Percentiles rank a stretch among this genome's conserved stretches.
phyloP scores from a whole-genome alignment of 208 protist species.

The Crithidia brevicula region DNA sequence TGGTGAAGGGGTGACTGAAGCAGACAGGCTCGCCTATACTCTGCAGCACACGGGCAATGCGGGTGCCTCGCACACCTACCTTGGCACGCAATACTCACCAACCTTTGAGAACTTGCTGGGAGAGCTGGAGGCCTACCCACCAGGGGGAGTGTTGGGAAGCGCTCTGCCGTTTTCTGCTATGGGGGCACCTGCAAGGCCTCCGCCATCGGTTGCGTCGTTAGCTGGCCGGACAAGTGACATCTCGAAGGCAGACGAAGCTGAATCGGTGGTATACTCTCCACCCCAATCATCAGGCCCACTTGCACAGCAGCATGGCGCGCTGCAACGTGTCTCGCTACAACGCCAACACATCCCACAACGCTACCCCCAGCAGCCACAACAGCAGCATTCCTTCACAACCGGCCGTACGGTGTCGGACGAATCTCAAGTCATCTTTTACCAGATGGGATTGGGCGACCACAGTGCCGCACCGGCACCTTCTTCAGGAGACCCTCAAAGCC shows the following conservation, averaged over 20 bases:
- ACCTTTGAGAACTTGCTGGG: slow-evolving; percentile 24
- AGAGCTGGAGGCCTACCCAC: slow-evolving; percentile 24
- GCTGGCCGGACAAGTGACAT: neutral
- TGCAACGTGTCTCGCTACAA: slow-evolving; percentile 9
- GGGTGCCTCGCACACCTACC: slow-evolving; percentile 8
- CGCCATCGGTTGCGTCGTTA: neutral
- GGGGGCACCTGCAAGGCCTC: neutral
- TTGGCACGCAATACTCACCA: slow-evolving; percentile 27
- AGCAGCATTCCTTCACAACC: neutral
- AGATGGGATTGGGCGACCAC: slow-evolving; percentile 18
- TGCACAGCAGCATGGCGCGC: neutral
- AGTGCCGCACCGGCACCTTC: neutral
- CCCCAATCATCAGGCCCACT: slow-evolving; percentile 92
- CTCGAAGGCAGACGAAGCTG: slow-evolving; percentile 90
- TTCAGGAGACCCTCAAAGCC: neutral
- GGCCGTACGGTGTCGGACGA: slow-evolving; percentile 19
- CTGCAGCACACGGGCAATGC: neutral
- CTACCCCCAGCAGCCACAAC: slow-evolving; percentile 6
- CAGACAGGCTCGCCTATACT: neutral
- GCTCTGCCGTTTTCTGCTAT: neutral
- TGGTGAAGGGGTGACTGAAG: neutral
- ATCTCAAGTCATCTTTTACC: slow-evolving; percentile 34
- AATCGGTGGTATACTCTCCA: slow-evolving; percentile 98
- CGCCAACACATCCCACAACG: neutral
- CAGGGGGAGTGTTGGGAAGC: neutral